Conservation (phyloP, 2,329 filamentous ascomycete genomes). For the Sphaerulina vaccinii region DNA sequence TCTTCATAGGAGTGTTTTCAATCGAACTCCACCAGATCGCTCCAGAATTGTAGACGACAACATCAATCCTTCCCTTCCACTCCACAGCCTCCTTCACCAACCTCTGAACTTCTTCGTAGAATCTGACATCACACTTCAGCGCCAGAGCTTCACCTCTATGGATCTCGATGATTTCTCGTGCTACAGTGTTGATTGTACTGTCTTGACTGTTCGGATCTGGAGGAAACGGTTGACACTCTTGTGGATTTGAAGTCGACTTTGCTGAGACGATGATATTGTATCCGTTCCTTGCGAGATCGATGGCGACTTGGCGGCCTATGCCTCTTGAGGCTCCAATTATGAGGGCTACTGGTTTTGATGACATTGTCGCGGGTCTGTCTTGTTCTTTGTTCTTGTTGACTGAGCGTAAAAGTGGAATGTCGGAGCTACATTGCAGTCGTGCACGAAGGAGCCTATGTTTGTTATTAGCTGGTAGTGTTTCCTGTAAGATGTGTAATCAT, state of each 20-base stretch:
- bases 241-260: constrained; percentile 68
- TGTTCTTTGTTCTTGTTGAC: too few relatives aligned
- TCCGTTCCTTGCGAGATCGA: constrained; percentile 69
- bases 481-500: too few relatives aligned
- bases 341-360: constrained; percentile 29
- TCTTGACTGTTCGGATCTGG: constrained; percentile 72
- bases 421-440: too few relatives aligned
- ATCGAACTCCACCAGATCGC: constrained; percentile 75
- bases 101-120: constrained; percentile 58
- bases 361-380: too few relatives aligned
- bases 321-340: constrained; percentile 52
- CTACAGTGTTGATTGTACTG: constrained; percentile 79
- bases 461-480: too few relatives aligned
- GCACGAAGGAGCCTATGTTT: too few relatives aligned
- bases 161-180: constrained; percentile 66
- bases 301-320: constrained; percentile 76
- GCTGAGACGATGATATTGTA: constrained; percentile 76
- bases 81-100: constrained; percentile 58
- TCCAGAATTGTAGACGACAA: constrained; percentile 77
- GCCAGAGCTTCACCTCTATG: constrained; percentile 56
- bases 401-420: too few relatives aligned
- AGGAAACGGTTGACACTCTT: constrained; percentile 59
- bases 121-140: constrained; percentile 68
- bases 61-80: constrained; percentile 65
- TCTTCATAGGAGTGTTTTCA: constrained; percentile 60